phyloP scores from a whole-genome alignment of 2,329 filamentous ascomycete genomes.

The Stagonosporopsis rhizophila region DNA sequence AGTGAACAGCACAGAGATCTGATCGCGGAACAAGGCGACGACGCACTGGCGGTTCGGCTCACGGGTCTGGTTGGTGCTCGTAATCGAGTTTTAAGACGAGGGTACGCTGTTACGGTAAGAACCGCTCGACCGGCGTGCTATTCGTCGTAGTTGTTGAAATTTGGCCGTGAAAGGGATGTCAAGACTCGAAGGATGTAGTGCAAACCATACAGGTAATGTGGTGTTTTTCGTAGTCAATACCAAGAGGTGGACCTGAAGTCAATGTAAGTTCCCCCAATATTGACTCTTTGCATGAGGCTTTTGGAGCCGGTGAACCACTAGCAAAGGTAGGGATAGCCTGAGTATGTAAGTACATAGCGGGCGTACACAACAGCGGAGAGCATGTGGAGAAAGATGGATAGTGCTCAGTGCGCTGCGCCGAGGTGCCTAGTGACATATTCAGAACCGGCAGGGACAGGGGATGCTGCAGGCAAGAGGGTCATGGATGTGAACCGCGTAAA shows the following conservation, averaged over 20 bases:
- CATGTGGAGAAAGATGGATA: constrained; percentile 48
- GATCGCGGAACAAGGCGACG: constrained; percentile 29
- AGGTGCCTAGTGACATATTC: constrained; percentile 30
- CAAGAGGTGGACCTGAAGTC: constrained; percentile 10
- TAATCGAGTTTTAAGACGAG: constrained; percentile 37
- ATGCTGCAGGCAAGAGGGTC: constrained; percentile 32
- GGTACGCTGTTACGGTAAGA: constrained; percentile 27
- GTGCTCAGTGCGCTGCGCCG: constrained; percentile 43
- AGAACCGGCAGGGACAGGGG: constrained; percentile 39
- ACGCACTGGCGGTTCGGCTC: constrained; percentile 30
- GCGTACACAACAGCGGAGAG: constrained; percentile 42
- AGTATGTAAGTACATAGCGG: constrained; percentile 40
- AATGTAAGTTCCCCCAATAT: constrained; percentile 16
- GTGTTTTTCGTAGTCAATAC: constrained; percentile 34
- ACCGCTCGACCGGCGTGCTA: constrained; percentile 14
- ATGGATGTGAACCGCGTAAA: constrained; percentile 32
- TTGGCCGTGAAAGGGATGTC: background rate
- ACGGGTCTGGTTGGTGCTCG: constrained; percentile 30
- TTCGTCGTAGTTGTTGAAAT: background rate
- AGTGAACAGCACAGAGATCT: constrained; percentile 34
- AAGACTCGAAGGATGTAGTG: background rate
- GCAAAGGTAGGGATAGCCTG: constrained; percentile 44
- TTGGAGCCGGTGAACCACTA: constrained; percentile 35
- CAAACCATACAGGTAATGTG: constrained; percentile 16
- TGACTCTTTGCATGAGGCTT: constrained; percentile 27